Conservation (phyloP, 495 filamentous ascomycete genomes). For the Talaromyces liani region DNA sequence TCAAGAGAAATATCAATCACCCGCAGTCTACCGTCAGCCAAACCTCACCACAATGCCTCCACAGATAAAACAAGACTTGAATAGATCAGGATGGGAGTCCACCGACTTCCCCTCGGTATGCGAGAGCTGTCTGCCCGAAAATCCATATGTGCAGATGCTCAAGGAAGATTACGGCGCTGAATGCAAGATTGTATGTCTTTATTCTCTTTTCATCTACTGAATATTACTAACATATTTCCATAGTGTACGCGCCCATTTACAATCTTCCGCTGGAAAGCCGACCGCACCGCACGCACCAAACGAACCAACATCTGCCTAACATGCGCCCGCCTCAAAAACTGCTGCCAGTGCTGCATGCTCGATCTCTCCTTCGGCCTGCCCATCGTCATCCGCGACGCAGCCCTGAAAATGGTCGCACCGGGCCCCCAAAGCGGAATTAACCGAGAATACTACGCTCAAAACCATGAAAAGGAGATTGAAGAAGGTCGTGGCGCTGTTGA, state of each 20-base stretch:
- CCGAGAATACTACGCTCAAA: conserved; percentile 94
- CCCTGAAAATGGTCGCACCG: conserved; percentile 91
- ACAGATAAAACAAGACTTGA: conserved; percentile 91
- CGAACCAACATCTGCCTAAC: conserved; percentile 91
- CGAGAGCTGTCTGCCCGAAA: conserved; percentile 83
- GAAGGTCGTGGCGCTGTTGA: conserved; percentile 76
- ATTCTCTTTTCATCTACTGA: not conserved
- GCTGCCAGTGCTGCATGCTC: conserved; percentile 98
- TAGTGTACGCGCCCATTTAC: conserved; percentile 92
- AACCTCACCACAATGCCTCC: conserved; percentile 38
- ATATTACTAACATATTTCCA: too few relatives aligned
- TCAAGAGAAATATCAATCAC: not conserved
- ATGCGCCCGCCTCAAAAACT: conserved; percentile 90
- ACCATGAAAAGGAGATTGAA: conserved; percentile 90
- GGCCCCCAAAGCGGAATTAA: conserved; percentile 88
- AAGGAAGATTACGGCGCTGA: conserved; percentile 87
- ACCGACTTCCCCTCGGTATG: conserved; percentile 67
- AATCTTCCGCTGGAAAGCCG: conserved; percentile 88
- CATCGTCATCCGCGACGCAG: conserved; percentile 90
- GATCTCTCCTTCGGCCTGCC: conserved; percentile 93
- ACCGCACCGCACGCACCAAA: conserved; percentile 79
- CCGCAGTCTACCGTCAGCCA: not conserved
- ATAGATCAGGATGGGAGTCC: conserved; percentile 91
- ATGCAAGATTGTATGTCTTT: conserved; percentile 43
- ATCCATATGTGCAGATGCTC: conserved; percentile 97